Base-by-base conservation (phyloP, 805 yeast genomes). In the Ogataea pini region DNA sequence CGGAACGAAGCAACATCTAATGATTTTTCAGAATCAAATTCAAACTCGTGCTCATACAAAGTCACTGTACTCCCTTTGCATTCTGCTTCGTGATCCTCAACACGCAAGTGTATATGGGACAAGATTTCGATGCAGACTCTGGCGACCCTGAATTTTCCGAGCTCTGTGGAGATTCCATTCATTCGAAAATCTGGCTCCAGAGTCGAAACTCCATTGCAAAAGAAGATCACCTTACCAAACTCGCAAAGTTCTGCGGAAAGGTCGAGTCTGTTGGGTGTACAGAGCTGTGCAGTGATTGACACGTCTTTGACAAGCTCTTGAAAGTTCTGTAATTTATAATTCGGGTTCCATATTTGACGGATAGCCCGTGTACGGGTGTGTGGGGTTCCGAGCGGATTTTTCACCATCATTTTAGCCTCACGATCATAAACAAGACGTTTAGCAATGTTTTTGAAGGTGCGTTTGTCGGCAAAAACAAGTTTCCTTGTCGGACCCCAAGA, bases 1-100 rank as follows among this genome's bases (percentile, higher is more conserved):
- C 34, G 38, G 33, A 52, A 55, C 7, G 25, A 6, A 18, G 54
- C 55, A 34, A 56, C 36, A 34, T 56, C 59, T 27, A 52, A 47
- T n/a, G n/a, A n/a, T n/a, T n/a, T n/a, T 12, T 29, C 39, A 9
- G 51, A 55, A 42, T 52, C 54, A 4, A 10, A n/a, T 1, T 48
- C 59, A 25, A 36, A 50, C 36, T 39, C 32, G 14, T 28, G 24
- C 13, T 28, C 39, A 42, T 47, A 42, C 18, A 52, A 24, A 7
- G 44, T 44, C n/a, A 42, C 41, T 7, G 49, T 24, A 9, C n/a
- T 37, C 10, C 47, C 57, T 6, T 39, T 29, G 42, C 46, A 50
- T 19, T 36, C 27, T 2, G 43, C 46, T 4, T 17, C 38, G 19
- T 24, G 39, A 18, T 36, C 24, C 7, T 37, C 50, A 17, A 53